Percentiles rank a stretch among this genome's conserved stretches.
phyloP scores from a whole-genome alignment of 2,329 filamentous ascomycete genomes.

The Phialocephala sp. region DNA sequence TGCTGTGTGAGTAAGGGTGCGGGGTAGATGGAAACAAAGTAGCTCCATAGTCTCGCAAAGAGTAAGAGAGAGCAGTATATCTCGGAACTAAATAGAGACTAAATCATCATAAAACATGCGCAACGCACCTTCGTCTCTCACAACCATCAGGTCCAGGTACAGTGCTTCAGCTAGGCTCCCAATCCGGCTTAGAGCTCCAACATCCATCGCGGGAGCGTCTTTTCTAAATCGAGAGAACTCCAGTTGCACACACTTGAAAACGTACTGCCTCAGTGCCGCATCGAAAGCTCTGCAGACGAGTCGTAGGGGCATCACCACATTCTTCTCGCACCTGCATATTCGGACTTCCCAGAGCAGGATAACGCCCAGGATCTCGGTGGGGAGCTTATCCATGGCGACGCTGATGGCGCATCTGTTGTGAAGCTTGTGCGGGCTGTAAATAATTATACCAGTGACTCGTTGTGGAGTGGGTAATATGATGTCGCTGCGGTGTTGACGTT shows the following conservation, averaged over 20 bases:
- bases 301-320: slow-evolving; percentile 51
- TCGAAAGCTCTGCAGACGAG: slow-evolving; percentile 58
- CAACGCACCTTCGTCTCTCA: slow-evolving; percentile 56
- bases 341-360: slow-evolving; percentile 52
- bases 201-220: slow-evolving; percentile 42
- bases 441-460: not conserved
- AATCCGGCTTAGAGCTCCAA: slow-evolving; percentile 52
- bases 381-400: slow-evolving; percentile 51
- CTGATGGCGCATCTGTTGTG: not conserved
- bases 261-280: slow-evolving; percentile 51
- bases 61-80: not conserved
- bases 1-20: too few relatives aligned
- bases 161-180: slow-evolving; percentile 55
- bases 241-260: slow-evolving; percentile 54
- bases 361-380: slow-evolving; percentile 53
- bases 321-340: slow-evolving; percentile 50
- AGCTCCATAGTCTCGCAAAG: too few relatives aligned
- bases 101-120: not conserved
- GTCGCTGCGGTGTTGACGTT: not conserved
- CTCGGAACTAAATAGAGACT: not conserved
- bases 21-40: too few relatives aligned
- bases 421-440: not conserved
- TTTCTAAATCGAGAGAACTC: slow-evolving; percentile 55
- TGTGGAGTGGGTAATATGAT: not conserved
- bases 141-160: slow-evolving; percentile 58